Percentiles rank a stretch among this genome's conserved stretches.
These are phyloP conservation scores for Lippia alba DNA, from an alignment of 305 asterid species.

Conservation along the genomic window DNA sequence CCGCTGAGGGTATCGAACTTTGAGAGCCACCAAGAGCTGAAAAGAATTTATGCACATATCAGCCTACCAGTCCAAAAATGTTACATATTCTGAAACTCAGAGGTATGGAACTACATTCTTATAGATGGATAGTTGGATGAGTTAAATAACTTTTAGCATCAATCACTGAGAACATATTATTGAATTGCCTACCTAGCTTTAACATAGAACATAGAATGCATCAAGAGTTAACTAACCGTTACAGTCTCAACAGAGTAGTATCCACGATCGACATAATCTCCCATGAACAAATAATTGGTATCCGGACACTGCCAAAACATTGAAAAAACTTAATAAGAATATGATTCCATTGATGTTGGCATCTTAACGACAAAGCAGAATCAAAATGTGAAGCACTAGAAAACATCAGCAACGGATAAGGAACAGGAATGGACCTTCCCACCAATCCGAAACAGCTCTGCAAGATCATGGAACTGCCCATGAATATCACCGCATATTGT, in stretches of 20 bases:
- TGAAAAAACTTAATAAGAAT: constrained; percentile 27
- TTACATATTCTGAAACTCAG: background rate
- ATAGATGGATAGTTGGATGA: background rate
- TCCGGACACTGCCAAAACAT: constrained; percentile 68
- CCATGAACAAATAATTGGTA: constrained; percentile 82
- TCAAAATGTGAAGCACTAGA: constrained; percentile 7
- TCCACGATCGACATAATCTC: constrained; percentile 87
- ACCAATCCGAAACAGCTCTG: constrained; percentile 63
- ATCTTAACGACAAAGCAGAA: constrained; percentile 18
- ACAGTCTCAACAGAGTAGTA: constrained; percentile 86
- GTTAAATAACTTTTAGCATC: background rate
- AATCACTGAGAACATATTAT: background rate
- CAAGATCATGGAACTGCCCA: constrained; percentile 69
- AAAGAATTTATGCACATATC: constrained; percentile 13
- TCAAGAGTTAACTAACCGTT: constrained; percentile 49
- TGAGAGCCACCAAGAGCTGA: constrained; percentile 71
- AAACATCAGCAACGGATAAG: constrained; percentile 6
- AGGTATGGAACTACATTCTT: background rate
- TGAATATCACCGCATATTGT: constrained; percentile 72
- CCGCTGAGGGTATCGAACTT: constrained; percentile 66
- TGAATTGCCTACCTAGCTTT: background rate
- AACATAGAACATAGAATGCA: background rate
- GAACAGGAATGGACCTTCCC: constrained; percentile 48
- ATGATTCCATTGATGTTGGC: constrained; percentile 6
- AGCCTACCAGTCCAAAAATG: background rate